A percentile compares a stretch with the other conserved stretches of the same genome.
Conservation (phyloP, 1,284 basidiomycete genomes). For the Volvariella volvacea region DNA sequence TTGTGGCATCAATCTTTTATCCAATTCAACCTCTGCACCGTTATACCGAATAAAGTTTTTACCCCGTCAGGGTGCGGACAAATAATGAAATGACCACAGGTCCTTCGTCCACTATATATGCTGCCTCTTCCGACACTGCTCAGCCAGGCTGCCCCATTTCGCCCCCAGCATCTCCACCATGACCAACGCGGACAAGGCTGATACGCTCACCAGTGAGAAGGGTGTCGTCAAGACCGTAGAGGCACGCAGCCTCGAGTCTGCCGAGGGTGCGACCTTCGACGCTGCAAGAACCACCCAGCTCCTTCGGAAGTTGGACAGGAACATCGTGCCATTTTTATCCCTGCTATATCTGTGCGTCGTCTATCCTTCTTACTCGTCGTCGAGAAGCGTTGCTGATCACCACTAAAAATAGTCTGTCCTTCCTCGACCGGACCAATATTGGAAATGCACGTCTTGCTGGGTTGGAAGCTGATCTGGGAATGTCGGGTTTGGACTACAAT, state of each 20-base stretch:
- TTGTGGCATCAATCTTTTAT: too few species aligned
- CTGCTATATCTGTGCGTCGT: constrained; percentile 18
- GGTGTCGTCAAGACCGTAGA: too few species aligned
- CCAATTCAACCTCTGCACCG: too few species aligned
- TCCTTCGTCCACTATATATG: too few species aligned
- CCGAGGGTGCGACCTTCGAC: constrained; percentile 13
- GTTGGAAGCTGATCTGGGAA: constrained; percentile 37
- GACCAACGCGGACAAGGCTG: too few species aligned
- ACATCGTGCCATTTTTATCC: constrained; percentile 21
- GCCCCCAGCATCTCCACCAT: too few species aligned
- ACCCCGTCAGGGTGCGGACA: too few species aligned
- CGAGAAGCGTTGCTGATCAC: constrained; percentile 9
- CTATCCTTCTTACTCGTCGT: background rate
- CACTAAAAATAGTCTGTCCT: constrained; percentile 13
- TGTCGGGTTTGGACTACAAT: constrained; percentile 39
- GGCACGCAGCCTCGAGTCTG: constrained; percentile 4
- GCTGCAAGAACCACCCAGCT: background rate
- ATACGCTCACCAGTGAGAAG: too few species aligned
- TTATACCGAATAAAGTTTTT: too few species aligned
- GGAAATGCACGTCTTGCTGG: constrained; percentile 55
- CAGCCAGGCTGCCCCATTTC: too few species aligned
- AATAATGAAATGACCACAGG: too few species aligned
- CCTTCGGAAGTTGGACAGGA: constrained; percentile 19
- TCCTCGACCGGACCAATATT: constrained; percentile 40
- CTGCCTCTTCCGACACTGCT: too few species aligned